Conservation (phyloP, 805 yeast genomes). For the Candida coquimbonensis region DNA sequence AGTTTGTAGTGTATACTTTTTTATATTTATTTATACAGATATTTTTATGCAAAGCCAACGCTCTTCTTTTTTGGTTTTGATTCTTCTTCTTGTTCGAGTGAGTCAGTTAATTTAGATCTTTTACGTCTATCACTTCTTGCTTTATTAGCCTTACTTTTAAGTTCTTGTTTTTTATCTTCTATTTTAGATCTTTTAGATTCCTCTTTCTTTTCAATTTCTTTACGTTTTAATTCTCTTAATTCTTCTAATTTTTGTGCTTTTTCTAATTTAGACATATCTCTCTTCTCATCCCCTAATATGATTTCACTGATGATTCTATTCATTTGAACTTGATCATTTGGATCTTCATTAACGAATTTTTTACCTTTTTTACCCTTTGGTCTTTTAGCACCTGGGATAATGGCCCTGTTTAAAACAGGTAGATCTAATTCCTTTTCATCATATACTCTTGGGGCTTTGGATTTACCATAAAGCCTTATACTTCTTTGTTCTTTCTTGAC, state of each 20-base stretch:
- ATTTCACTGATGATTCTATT: constrained; percentile 71
- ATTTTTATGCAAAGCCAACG: constrained; percentile 41
- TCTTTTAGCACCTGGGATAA: constrained; percentile 77
- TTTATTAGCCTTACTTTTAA: constrained; percentile 61
- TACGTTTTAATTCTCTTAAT: constrained; percentile 75
- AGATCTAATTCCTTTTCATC: constrained; percentile 74
- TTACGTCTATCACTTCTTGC: constrained; percentile 70
- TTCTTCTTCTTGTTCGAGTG: constrained; percentile 15
- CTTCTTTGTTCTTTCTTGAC: constrained; percentile 62
- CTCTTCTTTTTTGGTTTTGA: constrained; percentile 28
- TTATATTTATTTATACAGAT: background rate
- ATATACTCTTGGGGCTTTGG: constrained; percentile 41
- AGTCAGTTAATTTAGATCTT: constrained; percentile 25
- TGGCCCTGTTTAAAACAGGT: constrained; percentile 75
- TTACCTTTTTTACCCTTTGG: constrained; percentile 82
- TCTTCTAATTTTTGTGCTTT: constrained; percentile 86
- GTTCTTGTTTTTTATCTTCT: constrained; percentile 71
- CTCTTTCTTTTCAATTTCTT: constrained; percentile 84
- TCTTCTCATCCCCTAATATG: constrained; percentile 72
- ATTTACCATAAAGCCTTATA: constrained; percentile 58
- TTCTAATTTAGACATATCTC: constrained; percentile 83
- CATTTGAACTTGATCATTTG: constrained; percentile 45
- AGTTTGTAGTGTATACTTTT: background rate
- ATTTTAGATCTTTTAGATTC: constrained; percentile 57
- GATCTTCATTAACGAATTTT: constrained; percentile 62